phyloP scores from a whole-genome alignment of 106 monocot species.

The Dendrobium huoshanense region DNA sequence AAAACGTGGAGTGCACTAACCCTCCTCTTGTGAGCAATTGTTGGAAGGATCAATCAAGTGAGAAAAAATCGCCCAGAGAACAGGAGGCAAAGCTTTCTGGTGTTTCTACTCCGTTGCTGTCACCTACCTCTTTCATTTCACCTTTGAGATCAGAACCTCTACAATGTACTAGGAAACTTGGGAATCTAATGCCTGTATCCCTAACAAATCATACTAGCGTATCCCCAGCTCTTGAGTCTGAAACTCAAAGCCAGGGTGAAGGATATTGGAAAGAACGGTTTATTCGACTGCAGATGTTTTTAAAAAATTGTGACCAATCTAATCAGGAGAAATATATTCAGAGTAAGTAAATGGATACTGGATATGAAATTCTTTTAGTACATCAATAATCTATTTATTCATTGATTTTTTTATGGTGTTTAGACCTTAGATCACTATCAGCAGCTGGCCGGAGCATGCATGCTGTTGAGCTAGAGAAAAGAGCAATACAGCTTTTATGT shows the following conservation, averaged over 20 bases:
- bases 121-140: slow-evolving; percentile 9
- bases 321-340: slow-evolving; percentile 72
- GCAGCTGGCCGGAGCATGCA: slow-evolving; percentile 15
- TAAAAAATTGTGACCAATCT: slow-evolving; percentile 72
- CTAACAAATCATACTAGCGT: slow-evolving; percentile 9
- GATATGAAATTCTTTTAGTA: background rate
- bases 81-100: slow-evolving; percentile 9
- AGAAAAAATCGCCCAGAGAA: slow-evolving; percentile 4
- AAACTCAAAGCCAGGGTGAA: slow-evolving; percentile 12
- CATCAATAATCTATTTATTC: background rate
- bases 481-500: slow-evolving; percentile 19
- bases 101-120: background rate
- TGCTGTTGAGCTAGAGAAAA: slow-evolving; percentile 21
- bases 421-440: slow-evolving; percentile 20
- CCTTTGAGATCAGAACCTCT: background rate
- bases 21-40: slow-evolving; percentile 15
- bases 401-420: slow-evolving; percentile 1
- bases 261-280: slow-evolving; percentile 69
- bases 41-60: background rate
- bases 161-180: slow-evolving; percentile 10
- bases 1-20: slow-evolving; percentile 1
- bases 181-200: background rate
- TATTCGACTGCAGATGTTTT: slow-evolving; percentile 55
- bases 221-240: background rate
- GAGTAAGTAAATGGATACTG: slow-evolving; percentile 10